These are phyloP conservation scores for Silene vulgaris DNA, from an alignment of 179 eudicot genomes.

Conservation along the genomic window DNA sequence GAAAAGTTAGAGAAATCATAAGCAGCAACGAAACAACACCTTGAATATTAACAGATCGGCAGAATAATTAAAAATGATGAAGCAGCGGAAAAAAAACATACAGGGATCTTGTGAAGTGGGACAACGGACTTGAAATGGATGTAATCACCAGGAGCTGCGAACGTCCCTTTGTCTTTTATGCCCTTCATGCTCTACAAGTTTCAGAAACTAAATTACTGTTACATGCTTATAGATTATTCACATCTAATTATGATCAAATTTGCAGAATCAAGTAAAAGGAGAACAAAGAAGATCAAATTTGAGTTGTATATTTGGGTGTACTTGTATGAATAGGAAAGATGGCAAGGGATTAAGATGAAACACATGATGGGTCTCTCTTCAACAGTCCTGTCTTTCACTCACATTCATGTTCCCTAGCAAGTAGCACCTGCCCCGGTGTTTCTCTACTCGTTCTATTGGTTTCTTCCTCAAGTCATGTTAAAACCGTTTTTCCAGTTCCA, in stretches of 20 bases:
- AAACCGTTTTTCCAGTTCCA: too few species aligned
- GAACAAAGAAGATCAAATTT: neutral
- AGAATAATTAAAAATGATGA: neutral
- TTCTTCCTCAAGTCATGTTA: too few species aligned
- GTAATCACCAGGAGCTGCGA: conserved; percentile 85
- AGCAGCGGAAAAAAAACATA: conserved; percentile 21
- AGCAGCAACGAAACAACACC: neutral
- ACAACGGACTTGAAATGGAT: conserved; percentile 93
- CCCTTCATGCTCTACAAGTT: conserved; percentile 44
- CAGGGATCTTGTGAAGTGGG: conserved; percentile 97
- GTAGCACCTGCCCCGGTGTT: too few species aligned
- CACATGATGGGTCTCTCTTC: conserved; percentile 6
- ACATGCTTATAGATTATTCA: neutral
- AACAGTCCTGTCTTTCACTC: neutral
- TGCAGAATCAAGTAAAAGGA: neutral
- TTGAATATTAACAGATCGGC: neutral
- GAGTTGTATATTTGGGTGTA: neutral
- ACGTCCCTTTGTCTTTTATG: conserved; percentile 50
- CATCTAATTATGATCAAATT: neutral
- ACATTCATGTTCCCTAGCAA: neutral
- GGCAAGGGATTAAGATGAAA: neutral
- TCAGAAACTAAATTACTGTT: neutral
- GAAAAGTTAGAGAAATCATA: neutral
- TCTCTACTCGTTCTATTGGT: too few species aligned
- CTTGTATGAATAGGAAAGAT: neutral